phyloP scores from a whole-genome alignment of 768 basidiomycete species.

The Wakefieldia striispora region DNA sequence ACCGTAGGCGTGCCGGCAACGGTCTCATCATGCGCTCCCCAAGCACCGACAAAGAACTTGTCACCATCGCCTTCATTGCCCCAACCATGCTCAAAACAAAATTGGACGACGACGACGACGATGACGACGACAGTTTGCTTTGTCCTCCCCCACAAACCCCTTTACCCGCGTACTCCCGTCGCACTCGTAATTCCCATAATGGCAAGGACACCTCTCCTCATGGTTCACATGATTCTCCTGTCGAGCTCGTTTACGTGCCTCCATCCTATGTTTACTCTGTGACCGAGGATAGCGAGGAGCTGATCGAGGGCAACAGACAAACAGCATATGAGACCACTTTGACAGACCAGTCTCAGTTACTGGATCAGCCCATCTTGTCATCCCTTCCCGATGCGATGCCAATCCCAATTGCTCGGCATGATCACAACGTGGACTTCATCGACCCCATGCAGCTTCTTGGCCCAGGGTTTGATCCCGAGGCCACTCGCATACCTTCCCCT shows the following conservation, averaged over 20 bases:
- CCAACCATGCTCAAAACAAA: constrained; percentile 87
- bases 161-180: constrained; percentile 7
- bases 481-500: constrained; percentile 9
- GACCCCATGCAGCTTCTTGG: constrained; percentile 20
- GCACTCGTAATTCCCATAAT: constrained; percentile 3
- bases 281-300: constrained; percentile 17
- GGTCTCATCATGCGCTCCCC: constrained; percentile 40
- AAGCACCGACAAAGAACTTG: constrained; percentile 46
- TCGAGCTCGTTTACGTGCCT: constrained; percentile 74
- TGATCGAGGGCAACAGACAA: constrained; percentile 18
- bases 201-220: constrained; percentile 12
- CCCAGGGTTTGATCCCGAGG: constrained; percentile 16
- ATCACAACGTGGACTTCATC: constrained; percentile 4
- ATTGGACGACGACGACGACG: constrained; percentile 46
- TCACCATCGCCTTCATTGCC: constrained; percentile 72
- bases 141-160: constrained; percentile 13
- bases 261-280: constrained; percentile 33
- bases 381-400: constrained; percentile 5
- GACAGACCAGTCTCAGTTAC: constrained; percentile 10
- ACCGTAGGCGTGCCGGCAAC: constrained; percentile 38
- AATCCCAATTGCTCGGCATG: constrained; percentile 1
- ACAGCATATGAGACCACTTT: constrained; percentile 19
- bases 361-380: constrained; percentile 10
- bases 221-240: constrained; percentile 45
- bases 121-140: constrained; percentile 16